Evolutionary conservation across 208 protist genomes (phyloP).

Genomic region (Zelonia costaricensis): DNA sequence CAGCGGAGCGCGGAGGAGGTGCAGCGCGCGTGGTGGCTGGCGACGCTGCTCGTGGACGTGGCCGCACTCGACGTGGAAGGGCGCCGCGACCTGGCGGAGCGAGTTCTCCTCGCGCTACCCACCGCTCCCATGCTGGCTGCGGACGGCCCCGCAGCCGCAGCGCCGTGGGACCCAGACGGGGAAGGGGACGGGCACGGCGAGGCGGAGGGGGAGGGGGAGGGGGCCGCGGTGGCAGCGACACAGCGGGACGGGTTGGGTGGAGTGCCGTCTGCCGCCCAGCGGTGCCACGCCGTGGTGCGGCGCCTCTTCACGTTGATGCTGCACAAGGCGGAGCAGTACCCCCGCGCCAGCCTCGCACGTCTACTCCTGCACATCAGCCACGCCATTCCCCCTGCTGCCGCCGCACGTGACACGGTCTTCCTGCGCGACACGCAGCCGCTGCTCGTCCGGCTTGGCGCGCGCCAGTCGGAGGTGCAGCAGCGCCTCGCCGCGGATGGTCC

Average conservation of each 20-base stretch:
- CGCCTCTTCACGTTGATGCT: slow-evolving; percentile 53
- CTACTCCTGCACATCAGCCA: slow-evolving; percentile 58
- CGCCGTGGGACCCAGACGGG: neutral
- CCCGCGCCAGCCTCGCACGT: slow-evolving; percentile 9
- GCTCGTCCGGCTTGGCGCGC: slow-evolving; percentile 39
- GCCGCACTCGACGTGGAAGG: slow-evolving; percentile 34
- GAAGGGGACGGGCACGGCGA: neutral
- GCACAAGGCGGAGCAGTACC: slow-evolving; percentile 42
- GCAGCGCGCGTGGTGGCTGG: slow-evolving; percentile 61
- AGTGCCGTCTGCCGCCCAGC: neutral
- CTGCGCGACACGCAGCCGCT: slow-evolving; percentile 19
- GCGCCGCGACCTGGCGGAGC: slow-evolving; percentile 40
- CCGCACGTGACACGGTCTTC: slow-evolving; percentile 32
- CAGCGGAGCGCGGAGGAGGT: slow-evolving; percentile 25
- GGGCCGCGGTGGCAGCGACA: no score
- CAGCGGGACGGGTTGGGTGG: neutral
- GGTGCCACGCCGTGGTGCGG: slow-evolving; percentile 26
- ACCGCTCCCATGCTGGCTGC: slow-evolving; percentile 14
- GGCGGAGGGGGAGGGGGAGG: neutral
- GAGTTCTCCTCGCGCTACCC: slow-evolving; percentile 54
- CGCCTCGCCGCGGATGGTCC: slow-evolving; percentile 36
- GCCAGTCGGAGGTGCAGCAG: slow-evolving; percentile 23
- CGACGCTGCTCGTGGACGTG: slow-evolving; percentile 50
- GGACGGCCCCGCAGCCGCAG: neutral
- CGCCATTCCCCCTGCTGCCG: slow-evolving; percentile 26